Evolutionary conservation across 768 basidiomycete species (phyloP).

Genomic region (Mrakia hoshinonis): DNA sequence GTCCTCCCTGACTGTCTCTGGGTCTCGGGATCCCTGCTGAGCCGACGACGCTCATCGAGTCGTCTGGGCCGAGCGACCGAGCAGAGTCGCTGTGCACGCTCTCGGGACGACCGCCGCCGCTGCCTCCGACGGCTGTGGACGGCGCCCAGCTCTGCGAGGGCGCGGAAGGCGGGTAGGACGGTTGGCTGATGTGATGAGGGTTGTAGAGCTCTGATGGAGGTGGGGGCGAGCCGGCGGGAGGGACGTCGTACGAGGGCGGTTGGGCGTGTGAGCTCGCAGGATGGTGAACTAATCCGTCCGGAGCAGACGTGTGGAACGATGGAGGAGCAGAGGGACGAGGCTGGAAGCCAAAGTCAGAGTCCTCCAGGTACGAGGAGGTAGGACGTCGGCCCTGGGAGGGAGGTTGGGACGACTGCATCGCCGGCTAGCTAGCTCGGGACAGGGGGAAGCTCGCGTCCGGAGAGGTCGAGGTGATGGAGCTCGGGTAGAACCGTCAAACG

Average conservation of each 20-base stretch:
- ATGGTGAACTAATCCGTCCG: neutral
- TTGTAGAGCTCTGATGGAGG: constrained; percentile 6
- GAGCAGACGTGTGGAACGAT: neutral
- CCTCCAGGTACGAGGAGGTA: constrained; percentile 15
- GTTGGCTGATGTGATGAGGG: neutral
- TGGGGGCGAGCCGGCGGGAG: constrained; percentile 9
- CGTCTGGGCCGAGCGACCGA: neutral
- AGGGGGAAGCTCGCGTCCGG: neutral
- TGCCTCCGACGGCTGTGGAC: neutral
- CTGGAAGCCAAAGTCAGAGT: constrained; percentile 24
- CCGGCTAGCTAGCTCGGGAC: neutral
- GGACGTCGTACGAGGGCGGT: neutral
- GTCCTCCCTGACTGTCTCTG: neutral
- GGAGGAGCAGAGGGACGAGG: neutral
- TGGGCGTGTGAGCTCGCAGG: neutral
- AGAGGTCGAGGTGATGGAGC: too few species aligned
- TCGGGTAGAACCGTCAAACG: too few species aligned
- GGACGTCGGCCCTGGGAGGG: neutral
- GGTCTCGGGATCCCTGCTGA: neutral
- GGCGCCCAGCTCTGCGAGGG: neutral
- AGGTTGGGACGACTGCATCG: neutral
- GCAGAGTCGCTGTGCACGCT: neutral
- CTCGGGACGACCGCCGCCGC: neutral
- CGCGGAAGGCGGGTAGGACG: neutral
- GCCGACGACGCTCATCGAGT: neutral